Base-by-base conservation (phyloP, 345 rosid species). In the Aquilaria yunnanensis region DNA sequence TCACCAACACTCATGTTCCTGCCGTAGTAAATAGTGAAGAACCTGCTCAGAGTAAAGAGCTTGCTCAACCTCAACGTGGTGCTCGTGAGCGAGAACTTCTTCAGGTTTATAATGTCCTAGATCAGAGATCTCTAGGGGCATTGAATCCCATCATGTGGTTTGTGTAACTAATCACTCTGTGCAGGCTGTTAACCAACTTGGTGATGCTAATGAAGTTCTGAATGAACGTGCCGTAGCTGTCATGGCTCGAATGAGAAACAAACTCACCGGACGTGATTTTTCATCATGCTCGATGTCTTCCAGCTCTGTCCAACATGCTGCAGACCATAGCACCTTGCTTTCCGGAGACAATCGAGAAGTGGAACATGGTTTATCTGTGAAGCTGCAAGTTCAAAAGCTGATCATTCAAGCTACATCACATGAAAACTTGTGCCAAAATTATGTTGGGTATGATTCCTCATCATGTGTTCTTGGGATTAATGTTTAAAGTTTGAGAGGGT, bases 371-470 rank as follows among this genome's bases (percentile, higher is more conserved):
- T 77, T 94, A 80, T 82, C 96, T 37, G 97, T 88, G 23, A 94
- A 94, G 73, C 65, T 90, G 74, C 99, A 94, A 84, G 99, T 94
- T 62, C 97, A 91, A 71, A 94, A 94, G 85, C 60, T 94, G 67
- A 91, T 94, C 32, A 60, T 64, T 65, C 99, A 94, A 80, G 99
- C 99, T 57, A 72, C 70, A 3, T 94, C 99, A 48, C 88, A 62
- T 71, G 99, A 94, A 70, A 94, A 90, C 70, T 80, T 94, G 67
- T 94, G 99, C 83, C 99, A 94, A 72, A 90, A 94, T 72, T 94
- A 84, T 69, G 93, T 94, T 9, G 99, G 97, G 99, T 94, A 90
- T 72, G 86, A 53, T 62, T 12, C 45, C n/a, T 46, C 12, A 9
- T 34, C 51, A 29, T 10, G 30, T 29, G 14, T 32, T 29, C 23